Conservation (phyloP, 139 green algal genomes). For the Gonium pectorale region DNA sequence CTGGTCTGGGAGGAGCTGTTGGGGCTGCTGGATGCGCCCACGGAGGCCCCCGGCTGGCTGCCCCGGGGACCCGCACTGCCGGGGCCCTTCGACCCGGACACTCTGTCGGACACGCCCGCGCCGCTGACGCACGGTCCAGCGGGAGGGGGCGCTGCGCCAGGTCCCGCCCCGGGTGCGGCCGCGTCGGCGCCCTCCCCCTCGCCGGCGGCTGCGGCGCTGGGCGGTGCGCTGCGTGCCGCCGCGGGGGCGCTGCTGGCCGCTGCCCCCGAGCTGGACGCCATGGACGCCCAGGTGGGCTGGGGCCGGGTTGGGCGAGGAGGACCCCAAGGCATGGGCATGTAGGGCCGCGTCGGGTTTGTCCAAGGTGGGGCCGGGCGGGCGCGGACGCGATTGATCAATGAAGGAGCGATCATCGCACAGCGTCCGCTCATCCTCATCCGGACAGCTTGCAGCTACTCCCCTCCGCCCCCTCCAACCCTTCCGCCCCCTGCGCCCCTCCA, state of each 20-base stretch:
- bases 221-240: constrained; percentile 48
- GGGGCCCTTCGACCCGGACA: constrained; percentile 8
- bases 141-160: not conserved
- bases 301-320: too few relatives aligned
- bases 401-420: too few relatives aligned
- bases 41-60: constrained; percentile 50
- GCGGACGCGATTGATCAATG: too few relatives aligned
- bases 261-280: constrained; percentile 64
- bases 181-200: not conserved
- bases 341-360: too few relatives aligned
- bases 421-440: too few relatives aligned
- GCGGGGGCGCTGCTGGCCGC: constrained; percentile 54
- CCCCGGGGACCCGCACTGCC: not conserved
- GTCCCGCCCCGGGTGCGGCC: not conserved
- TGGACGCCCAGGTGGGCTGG: constrained; percentile 65
- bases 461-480: not conserved
- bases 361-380: too few relatives aligned
- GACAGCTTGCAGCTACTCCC: too few relatives aligned
- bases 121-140: not conserved
- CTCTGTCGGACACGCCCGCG: not conserved
- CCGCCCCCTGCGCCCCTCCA: constrained; percentile 22
- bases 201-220: constrained; percentile 4
- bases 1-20: constrained; percentile 58
- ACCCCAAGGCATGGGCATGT: too few relatives aligned
- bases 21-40: constrained; percentile 69